Evolutionary conservation across 106 monocot species (phyloP), one percentile per base, ranked within the genome.

Genomic region (Alisma plantagoaquatica): DNA sequence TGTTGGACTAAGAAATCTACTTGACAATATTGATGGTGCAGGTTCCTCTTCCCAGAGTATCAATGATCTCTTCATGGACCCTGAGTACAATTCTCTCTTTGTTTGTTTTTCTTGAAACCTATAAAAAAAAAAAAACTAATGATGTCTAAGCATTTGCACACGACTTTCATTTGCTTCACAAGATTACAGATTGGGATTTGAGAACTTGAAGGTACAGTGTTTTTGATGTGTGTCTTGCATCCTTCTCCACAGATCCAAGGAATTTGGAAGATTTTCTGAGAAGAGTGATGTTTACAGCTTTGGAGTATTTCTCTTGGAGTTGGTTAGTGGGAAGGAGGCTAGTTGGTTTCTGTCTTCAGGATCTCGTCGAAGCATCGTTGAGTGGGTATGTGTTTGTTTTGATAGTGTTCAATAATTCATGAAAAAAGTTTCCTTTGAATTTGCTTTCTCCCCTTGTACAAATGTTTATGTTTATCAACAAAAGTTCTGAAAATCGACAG

Each of bases 281-380:
- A 74, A 71, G 61, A 94, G 81, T 63, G 94, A 94, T 73, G 87
- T 94, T 56, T 94, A 84, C 64, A 84, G 87, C 57, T 94, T 87
- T 60, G 94, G 94, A 15, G 73, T 94, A 21, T 94, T 94, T 69
- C 80, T 94, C 61, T 47, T 94, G 52, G 94, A 94, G 73, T 65
- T 94, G 55, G 60, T 88, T 18, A 84, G 75, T 59, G 94, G 94
- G 7, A 23, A 49, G 31, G 87, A 82, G 46, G 73, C 67, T 29
- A 68, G 15, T 14, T 27, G 49, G 9, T 48, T 67, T 27, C 56
- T 59, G 33, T 54, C 57, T 48, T 4, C 33, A 0, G 26, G 30
- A 50, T 60, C 74, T 38, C 64, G 74, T 63, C 80, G 65, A 54
- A 77, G 64, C 73, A 75, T 84, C 43, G 62, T 73, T 33, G 61